These are phyloP conservation scores for Diospyros lotus DNA, from an alignment of 148 eudicot species.

Conservation along the genomic window DNA sequence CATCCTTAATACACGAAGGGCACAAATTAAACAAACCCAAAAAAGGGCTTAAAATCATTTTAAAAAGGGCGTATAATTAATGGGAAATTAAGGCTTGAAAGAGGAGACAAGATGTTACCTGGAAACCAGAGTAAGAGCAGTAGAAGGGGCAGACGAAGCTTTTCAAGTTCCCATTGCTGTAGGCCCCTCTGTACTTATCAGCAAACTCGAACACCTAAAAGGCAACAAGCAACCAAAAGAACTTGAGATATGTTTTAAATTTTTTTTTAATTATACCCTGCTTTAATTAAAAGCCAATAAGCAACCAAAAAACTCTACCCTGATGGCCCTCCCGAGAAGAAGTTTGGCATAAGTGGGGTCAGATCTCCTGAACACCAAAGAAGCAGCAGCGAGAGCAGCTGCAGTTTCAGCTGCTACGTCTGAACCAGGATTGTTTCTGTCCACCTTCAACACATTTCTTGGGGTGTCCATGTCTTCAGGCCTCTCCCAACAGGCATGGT, in stretches of 20 bases:
- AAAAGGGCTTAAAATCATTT: too few species aligned
- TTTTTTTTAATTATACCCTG: background rate
- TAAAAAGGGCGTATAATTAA: too few species aligned
- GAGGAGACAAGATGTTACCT: constrained; percentile 31
- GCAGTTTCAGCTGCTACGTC: constrained; percentile 99
- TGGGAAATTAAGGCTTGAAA: too few species aligned
- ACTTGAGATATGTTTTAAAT: too few species aligned
- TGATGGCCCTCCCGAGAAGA: constrained; percentile 63
- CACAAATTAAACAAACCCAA: too few species aligned
- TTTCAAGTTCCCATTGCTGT: constrained; percentile 48
- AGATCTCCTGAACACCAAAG: constrained; percentile 65
- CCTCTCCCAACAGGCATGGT: constrained; percentile 98
- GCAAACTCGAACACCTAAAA: constrained; percentile 75
- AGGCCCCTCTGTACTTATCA: constrained; percentile 70
- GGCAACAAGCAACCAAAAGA: background rate
- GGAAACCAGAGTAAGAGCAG: constrained; percentile 61
- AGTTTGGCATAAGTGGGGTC: constrained; percentile 71
- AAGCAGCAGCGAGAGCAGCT: constrained; percentile 94
- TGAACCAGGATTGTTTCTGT: constrained; percentile 76
- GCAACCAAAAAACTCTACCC: constrained; percentile 28
- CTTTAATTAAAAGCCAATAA: too few species aligned
- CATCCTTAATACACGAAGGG: constrained; percentile 40
- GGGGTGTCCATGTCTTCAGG: constrained; percentile 99
- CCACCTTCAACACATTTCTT: constrained; percentile 68
- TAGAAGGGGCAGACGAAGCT: constrained; percentile 64